Evolutionary conservation across 805 yeast species (phyloP), one percentile per base, ranked within the genome.

Genomic region (Wickerhamiella domercqiae): DNA sequence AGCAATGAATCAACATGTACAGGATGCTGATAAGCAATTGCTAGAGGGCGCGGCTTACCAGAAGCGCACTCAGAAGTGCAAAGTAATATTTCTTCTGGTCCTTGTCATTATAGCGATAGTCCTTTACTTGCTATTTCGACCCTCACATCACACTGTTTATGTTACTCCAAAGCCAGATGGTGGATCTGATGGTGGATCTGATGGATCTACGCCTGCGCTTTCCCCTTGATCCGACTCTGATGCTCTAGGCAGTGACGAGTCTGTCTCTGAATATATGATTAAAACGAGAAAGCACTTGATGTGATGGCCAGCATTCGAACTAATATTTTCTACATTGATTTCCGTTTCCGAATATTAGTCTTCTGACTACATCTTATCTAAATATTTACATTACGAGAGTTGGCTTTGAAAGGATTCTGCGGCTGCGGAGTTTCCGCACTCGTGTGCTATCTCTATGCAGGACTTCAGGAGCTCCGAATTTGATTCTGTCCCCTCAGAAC

Each of bases 61-160:
- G 51, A 78, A 78, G 54, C 67, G 90, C 42, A 81, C 94, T 2
- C 82, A 83, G 41, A 90, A 86, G 57, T 90, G 97, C 60, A 84
- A 83, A 55, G 59, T 87, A 28, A 86, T 87, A 9, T 64, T 87
- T 29, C 66, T 87, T 35, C 57, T 90, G 42, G 60, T 74, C 4
- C 64, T 87, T 38, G 55, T 84, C 18, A 87, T 83, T 17, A 60
- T 83, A 24, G 75, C 80, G 3, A 61, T 83, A 38, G 61, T 84
- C 32, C 68, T 84, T 45, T 54, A 83, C 13, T 71, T 86, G 3
- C 58, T 84, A 46, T 66, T 81, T 41, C 48, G 46, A 11, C 43
- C 31, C 29, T 30, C 34, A 7, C 39, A 38, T 31, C 24, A 22
- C 16, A 39, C 39, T 11, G 39, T 44, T 5, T 41, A 45, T 31